A percentile compares a stretch with the other conserved stretches of the same genome.
phyloP scores from a whole-genome alignment of 306 rosid genomes.

The Rubus parviflorus region DNA sequence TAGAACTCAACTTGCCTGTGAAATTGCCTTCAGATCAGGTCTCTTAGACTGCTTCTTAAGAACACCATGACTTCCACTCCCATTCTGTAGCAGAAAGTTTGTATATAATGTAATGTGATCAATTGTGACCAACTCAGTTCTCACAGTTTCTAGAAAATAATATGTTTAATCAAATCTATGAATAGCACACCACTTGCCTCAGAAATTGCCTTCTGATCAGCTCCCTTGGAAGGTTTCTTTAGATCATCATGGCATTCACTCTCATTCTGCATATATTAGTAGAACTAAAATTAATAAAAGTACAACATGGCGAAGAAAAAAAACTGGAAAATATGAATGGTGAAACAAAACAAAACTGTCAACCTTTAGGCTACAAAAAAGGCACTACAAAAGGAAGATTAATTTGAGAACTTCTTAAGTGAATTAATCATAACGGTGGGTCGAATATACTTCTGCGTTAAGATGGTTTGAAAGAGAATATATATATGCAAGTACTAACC shows the following conservation, averaged over 20 bases:
- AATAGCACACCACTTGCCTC: slow-evolving; percentile 22
- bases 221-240: slow-evolving; percentile 29
- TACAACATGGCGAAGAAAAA: not conserved
- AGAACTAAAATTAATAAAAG: not conserved
- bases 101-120: not conserved
- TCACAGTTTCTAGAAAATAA: not conserved
- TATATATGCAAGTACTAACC: not conserved
- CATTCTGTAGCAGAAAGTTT: slow-evolving; percentile 15
- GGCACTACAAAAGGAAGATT: not conserved
- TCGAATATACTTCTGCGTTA: not conserved
- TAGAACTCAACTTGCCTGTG: slow-evolving; percentile 29
- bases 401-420: not conserved
- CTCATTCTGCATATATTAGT: slow-evolving; percentile 25
- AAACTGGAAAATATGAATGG: not conserved
- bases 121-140: not conserved
- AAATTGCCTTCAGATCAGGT: slow-evolving; percentile 42
- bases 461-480: not conserved
- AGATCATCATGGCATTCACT: slow-evolving; percentile 12
- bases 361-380: not conserved
- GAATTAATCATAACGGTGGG: not conserved
- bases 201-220: slow-evolving; percentile 25
- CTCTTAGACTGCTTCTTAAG: slow-evolving; percentile 29
- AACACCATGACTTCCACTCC: slow-evolving; percentile 8
- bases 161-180: not conserved
- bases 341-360: not conserved